Percentiles rank a stretch among this genome's conserved stretches.
phyloP scores from a whole-genome alignment of 1,284 basidiomycete genomes.

The Trichosporon coremiiforme region DNA sequence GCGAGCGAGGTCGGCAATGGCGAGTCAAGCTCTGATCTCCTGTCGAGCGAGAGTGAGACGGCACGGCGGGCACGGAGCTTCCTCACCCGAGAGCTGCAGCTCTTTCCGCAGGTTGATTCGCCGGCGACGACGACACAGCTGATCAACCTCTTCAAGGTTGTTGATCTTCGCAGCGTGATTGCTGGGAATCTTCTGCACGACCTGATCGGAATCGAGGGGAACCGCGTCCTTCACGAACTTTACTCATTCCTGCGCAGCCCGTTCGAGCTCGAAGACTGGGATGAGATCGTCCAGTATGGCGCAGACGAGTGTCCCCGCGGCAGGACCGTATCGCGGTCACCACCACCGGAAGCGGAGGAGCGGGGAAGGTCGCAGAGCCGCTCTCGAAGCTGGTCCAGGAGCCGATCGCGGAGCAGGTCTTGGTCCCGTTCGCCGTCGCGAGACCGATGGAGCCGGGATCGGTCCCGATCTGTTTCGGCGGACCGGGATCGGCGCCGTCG shows the following conservation, averaged over 20 bases:
- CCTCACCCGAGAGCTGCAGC: slow-evolving; percentile 72
- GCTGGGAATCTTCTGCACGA: not conserved
- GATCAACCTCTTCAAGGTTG: slow-evolving; percentile 48
- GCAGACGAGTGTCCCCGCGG: not conserved
- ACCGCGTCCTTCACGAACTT: slow-evolving; percentile 88
- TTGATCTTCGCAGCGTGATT: slow-evolving; percentile 4
- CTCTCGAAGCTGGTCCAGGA: slow-evolving; percentile 25
- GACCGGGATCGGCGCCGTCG: slow-evolving; percentile 44
- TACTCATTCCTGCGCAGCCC: slow-evolving; percentile 83
- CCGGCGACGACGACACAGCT: slow-evolving; percentile 70
- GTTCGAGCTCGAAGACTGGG: slow-evolving; percentile 76
- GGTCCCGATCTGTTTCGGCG: slow-evolving; percentile 23
- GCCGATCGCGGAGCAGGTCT: slow-evolving; percentile 22
- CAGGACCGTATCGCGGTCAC: not conserved
- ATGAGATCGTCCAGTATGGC: slow-evolving; percentile 67
- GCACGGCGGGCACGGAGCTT: slow-evolving; percentile 68
- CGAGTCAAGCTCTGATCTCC: not conserved
- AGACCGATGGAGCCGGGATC: slow-evolving; percentile 18
- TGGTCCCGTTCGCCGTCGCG: slow-evolving; percentile 27
- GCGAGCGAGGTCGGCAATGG: slow-evolving; percentile 1
- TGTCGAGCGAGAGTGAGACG: slow-evolving; percentile 21
- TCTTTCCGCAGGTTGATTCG: slow-evolving; percentile 25
- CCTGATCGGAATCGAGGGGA: slow-evolving; percentile 62
- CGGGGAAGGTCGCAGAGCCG: slow-evolving; percentile 16
- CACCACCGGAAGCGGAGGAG: slow-evolving; percentile 20